phyloP scores from a whole-genome alignment of 2,329 filamentous ascomycete genomes.

The Trichoderma lentiforme region DNA sequence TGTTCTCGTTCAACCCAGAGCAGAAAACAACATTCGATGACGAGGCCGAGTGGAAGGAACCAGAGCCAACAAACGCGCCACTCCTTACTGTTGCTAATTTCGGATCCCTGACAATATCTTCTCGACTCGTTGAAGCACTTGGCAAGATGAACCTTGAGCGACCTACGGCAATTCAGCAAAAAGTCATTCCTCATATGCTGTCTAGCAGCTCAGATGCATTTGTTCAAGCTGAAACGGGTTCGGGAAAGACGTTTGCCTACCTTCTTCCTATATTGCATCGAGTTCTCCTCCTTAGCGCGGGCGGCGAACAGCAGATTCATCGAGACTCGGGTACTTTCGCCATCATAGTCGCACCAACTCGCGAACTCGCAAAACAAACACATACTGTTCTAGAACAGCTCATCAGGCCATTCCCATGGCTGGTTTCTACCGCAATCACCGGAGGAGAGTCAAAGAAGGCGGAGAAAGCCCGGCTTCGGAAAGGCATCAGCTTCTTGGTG shows the following conservation, averaged over 20 bases:
- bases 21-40: slow-evolving; percentile 59
- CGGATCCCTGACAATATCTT: slow-evolving; percentile 77
- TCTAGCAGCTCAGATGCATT: slow-evolving; percentile 86
- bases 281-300: slow-evolving; percentile 70
- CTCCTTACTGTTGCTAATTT: slow-evolving; percentile 83
- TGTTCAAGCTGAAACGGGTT: slow-evolving; percentile 94
- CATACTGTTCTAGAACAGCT: slow-evolving; percentile 80
- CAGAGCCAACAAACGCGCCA: slow-evolving; percentile 86
- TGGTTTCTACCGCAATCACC: slow-evolving; percentile 82
- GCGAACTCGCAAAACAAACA: slow-evolving; percentile 93
- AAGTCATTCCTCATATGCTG: slow-evolving; percentile 76
- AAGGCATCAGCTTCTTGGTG: slow-evolving; percentile 92
- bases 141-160: slow-evolving; percentile 85
- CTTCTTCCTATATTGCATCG: slow-evolving; percentile 87
- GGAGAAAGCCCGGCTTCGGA: slow-evolving; percentile 89
- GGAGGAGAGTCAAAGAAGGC: slow-evolving; percentile 68
- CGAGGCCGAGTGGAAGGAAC: slow-evolving; percentile 49
- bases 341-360: slow-evolving; percentile 87
- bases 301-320: slow-evolving; percentile 58
- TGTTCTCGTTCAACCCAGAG: slow-evolving; percentile 86
- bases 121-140: slow-evolving; percentile 76
- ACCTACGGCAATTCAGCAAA: slow-evolving; percentile 92
- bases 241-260: slow-evolving; percentile 96
- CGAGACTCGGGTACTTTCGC: slow-evolving; percentile 89
- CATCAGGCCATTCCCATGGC: slow-evolving; percentile 85